Conservation (phyloP, 2,329 filamentous ascomycete species). For the Conoideocrella luteorostrata region DNA sequence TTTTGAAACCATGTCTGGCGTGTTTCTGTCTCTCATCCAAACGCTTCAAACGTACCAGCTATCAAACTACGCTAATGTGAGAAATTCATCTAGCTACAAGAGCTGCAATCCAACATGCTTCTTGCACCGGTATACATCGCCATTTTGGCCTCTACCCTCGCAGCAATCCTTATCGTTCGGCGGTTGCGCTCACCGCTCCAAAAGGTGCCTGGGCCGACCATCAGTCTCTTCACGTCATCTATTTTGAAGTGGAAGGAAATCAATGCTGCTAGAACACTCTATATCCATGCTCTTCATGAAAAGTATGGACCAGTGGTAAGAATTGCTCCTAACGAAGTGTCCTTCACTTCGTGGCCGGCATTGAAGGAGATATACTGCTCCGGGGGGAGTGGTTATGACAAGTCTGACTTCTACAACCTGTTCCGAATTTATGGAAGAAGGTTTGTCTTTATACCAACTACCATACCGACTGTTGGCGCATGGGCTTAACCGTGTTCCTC, state of each 20-base stretch:
- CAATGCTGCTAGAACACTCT: slow-evolving; percentile 42
- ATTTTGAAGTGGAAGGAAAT: slow-evolving; percentile 52
- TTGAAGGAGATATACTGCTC: slow-evolving; percentile 49
- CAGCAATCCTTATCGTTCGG: slow-evolving; percentile 18
- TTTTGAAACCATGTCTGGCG: too few species aligned
- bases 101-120: not conserved
- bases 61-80: too few species aligned
- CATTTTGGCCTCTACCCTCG: slow-evolving; percentile 17
- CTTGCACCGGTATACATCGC: slow-evolving; percentile 20
- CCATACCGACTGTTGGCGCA: slow-evolving; percentile 6
- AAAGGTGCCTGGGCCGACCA: slow-evolving; percentile 41
- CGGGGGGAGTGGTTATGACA: slow-evolving; percentile 57
- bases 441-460: slow-evolving; percentile 24
- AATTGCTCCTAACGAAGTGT: slow-evolving; percentile 39
- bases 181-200: slow-evolving; percentile 27
- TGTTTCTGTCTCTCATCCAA: too few species aligned
- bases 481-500: too few species aligned
- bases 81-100: too few species aligned
- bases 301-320: slow-evolving; percentile 40
- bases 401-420: slow-evolving; percentile 57
- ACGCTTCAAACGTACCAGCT: too few species aligned
- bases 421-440: slow-evolving; percentile 52
- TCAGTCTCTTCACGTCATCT: slow-evolving; percentile 43
- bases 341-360: slow-evolving; percentile 29
- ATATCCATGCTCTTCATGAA: slow-evolving; percentile 46